Evolutionary conservation across 495 filamentous ascomycete genomes (phyloP), one percentile per base, ranked within the genome.

Genomic region (Mytilinidion resinicola): DNA sequence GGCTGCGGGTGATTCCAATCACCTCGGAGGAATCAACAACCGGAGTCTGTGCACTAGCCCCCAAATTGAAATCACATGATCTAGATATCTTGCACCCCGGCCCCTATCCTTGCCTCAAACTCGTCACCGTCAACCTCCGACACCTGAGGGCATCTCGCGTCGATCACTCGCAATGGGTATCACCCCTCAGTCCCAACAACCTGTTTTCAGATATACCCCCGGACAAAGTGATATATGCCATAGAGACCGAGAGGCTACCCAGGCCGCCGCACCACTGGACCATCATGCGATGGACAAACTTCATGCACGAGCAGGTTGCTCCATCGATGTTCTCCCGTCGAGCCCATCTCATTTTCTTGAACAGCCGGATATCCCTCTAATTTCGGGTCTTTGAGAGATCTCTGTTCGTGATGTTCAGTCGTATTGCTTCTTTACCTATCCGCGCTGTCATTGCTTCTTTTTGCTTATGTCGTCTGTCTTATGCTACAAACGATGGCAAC

Each of bases 161-260:
- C 44, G 44, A 48, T 48, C 44, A 48, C 6, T 48, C 44, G n/a
- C 44, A 20, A 48, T 21, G 19, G 19, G 44, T 48, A 21, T 48
- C n/a, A 21, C 19, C 44, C n/a, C 21, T 17, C 10, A 20, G 44
- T 1, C 21, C 44, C 44, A 48, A 48, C n/a, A 48, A 48, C 44
- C 44, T 48, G 44, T 48, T 48, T 48, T 48, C 44, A 20, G 15
- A 48, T 48, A 48, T 21, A 42, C 44, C 44, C 44, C 19, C 11
- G 44, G n/a, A 30, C 14, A 15, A n/a, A n/a, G 21, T 48, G 44
- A 1, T 48, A 48, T 48, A 4, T 20, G 44, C 25, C 25, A 30
- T 6, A 30, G 25, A 30, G 25, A 30, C 25, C 6, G 25, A 6
- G 25, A 30, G 25, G 25, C 25, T 6, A 30, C 2, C 25, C 25